Evolutionary conservation across 1,139 yeast species (phyloP), one percentile per base, ranked within the genome.

Genomic region (Taiozyma sp.): DNA sequence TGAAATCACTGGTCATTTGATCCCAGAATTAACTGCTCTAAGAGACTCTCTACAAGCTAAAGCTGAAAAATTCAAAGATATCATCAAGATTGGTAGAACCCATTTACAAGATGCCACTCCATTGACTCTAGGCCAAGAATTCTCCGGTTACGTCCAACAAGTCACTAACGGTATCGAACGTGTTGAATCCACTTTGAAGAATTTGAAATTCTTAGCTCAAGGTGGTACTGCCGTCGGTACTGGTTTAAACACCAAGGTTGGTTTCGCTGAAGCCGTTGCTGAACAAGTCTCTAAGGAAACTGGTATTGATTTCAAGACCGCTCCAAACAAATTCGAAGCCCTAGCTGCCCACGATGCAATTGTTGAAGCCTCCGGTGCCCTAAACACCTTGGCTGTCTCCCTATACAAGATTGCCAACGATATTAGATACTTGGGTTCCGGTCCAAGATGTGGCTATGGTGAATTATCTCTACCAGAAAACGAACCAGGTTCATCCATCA

Each of bases 161-260:
- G 70, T 95, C 59, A 80, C 88, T 62, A 88, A 88, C 67, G 98
- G 98, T 68, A 86, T 93, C 62, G 86, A 76, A 62, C 82, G 99
- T 68, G 84, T 93, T 55, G 89, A 89, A 74, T 75, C 74, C 57
- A 70, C 85, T 49, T 79, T 93, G 59, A 89, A 89, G 60, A 81
- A 84, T 70, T 79, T 93, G 68, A 78, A 85, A 65, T 81, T 69
- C 67, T 80, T 93, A 63, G 99, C 99, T 49, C 99, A 93, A 77
- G 99, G 99, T 74, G 99, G 99, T 73, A 93, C 99, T 58, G 99
- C 99, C 54, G 99, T 93, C 52, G 99, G 99, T 63, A 93, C 99
- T 52, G 99, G 99, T 58, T 81, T 93, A 62, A 93, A 93, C 81
- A 91, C 99, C 71, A 85, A 71, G 67, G 80, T 81, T 68, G 98